phyloP scores from a whole-genome alignment of 75 land plant genomes.

The Pinus albicaulis region DNA sequence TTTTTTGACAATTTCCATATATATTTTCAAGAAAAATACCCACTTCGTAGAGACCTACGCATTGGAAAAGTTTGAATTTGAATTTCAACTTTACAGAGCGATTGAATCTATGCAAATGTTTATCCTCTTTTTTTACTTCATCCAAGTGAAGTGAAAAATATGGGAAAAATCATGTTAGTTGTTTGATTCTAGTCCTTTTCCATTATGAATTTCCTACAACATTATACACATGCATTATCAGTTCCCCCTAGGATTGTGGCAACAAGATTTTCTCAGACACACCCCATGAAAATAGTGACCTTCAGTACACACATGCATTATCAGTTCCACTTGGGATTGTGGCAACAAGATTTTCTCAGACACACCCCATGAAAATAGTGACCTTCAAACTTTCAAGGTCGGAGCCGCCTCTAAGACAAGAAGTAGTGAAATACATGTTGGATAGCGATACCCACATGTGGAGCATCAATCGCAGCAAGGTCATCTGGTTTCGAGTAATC shows the following conservation, averaged over 20 bases:
- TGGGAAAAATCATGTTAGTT: constrained; percentile 75
- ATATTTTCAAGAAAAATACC: neutral
- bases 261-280: no score
- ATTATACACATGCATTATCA: constrained; percentile 84
- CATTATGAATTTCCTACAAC: constrained; percentile 48
- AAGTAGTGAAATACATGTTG: constrained; percentile 70
- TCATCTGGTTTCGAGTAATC: constrained; percentile 64
- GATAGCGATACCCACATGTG: constrained; percentile 67
- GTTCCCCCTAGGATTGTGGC: constrained; percentile 51
- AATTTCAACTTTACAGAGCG: constrained; percentile 66
- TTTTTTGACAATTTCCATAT: constrained; percentile 39
- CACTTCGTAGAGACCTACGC: constrained; percentile 39
- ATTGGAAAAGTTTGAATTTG: constrained; percentile 81
- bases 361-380: constrained; percentile 69
- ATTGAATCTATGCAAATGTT: constrained; percentile 55
- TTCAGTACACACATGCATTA: no score
- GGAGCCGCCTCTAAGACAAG: constrained; percentile 72
- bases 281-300: no score
- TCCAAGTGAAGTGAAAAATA: constrained; percentile 75
- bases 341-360: constrained; percentile 61
- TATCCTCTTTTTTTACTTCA: constrained; percentile 61
- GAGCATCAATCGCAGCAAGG: constrained; percentile 77
- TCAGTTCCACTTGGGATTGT: no score
- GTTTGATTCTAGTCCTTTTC: constrained; percentile 62
- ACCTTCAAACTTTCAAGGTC: constrained; percentile 55